Base-by-base conservation (phyloP, 352 stramenopile species). In the Phytophthora uliginosa region DNA sequence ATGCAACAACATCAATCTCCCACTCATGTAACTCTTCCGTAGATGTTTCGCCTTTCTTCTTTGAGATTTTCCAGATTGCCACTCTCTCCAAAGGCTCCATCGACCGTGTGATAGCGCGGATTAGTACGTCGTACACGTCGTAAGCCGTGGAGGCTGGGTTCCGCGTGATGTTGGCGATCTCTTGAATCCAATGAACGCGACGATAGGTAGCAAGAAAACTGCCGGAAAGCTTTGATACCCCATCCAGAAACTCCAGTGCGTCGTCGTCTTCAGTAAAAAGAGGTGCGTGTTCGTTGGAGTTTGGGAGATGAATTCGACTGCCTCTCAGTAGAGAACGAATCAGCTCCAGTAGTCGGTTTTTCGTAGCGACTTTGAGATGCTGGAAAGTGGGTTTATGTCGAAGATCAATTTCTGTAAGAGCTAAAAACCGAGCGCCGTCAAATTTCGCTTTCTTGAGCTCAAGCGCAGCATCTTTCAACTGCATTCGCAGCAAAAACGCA, bases 311-410 rank as follows among this genome's bases (percentile, higher is more conserved):
- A 0, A 91, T 62, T 26, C 63, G 67, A 36, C 74, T 72, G 2
- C 85, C 85, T 18, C 68, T 68, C 24, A 82, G 74, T 6, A 94
- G 69, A 0, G 77, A 74, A 15, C 77, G 71, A 8, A 90, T 66
- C 10, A 94, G 36, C 38, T 90, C 82, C n/a, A 94, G 53, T 15
- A 94, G 28, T 3, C 71, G 75, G 50, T 89, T 90, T 36, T 84
- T 81, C 0, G 83, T 88, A 55, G 70, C 64, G 7, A 93, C 76
- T 66, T 89, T 89, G 31, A 95, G 63, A 0, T 56, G 70, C 6
- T 80, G 67, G 47, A 90, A 93, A 40, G 66, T 73, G 5, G 83
- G 75, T 53, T 81, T 84, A 50, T 90, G 80, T 34, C 79, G 71
- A 22, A 94, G 9, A 51, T 94, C 85, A 28, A 79, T 76, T n/a